These are phyloP conservation scores for Botrytis deweyae DNA, from an alignment of 2,329 filamentous ascomycete species.

Conservation along the genomic window DNA sequence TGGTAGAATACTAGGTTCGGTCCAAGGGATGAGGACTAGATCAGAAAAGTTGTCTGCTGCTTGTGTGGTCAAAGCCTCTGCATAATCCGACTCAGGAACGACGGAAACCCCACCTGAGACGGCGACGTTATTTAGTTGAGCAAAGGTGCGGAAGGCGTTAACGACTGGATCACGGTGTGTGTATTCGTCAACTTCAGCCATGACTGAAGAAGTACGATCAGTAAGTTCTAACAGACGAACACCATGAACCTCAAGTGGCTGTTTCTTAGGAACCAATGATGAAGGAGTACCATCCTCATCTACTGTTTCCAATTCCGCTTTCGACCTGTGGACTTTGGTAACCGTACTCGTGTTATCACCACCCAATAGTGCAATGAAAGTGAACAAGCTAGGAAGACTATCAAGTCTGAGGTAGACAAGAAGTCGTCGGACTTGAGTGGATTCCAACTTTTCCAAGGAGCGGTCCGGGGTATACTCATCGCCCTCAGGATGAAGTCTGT, in stretches of 20 bases:
- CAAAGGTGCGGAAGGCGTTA: conserved; percentile 87
- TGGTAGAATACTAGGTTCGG: conserved; percentile 70
- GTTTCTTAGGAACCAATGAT: conserved; percentile 28
- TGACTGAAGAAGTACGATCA: conserved; percentile 90
- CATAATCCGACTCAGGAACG: conserved; percentile 73
- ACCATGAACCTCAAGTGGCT: conserved; percentile 55
- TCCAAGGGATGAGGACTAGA: conserved; percentile 85
- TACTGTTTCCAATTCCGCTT: conserved; percentile 35
- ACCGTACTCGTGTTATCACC: conserved; percentile 44
- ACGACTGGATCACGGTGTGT: conserved; percentile 77
- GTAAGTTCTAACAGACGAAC: conserved; percentile 84
- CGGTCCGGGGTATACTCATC: conserved; percentile 39
- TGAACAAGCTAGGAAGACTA: conserved; percentile 78
- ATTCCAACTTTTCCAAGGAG: conserved; percentile 50
- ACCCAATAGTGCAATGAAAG: conserved; percentile 78
- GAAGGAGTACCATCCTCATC: conserved; percentile 33
- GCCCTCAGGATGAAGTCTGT: conserved; percentile 42
- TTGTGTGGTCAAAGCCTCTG: conserved; percentile 71
- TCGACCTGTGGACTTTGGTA: conserved; percentile 41
- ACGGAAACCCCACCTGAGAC: conserved; percentile 80
- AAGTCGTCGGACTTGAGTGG: conserved; percentile 58
- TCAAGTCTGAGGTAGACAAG: conserved; percentile 83
- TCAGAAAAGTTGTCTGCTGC: conserved; percentile 70
- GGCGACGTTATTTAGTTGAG: conserved; percentile 77
- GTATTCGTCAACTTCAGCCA: conserved; percentile 80